A percentile compares a stretch with the other conserved stretches of the same genome.
phyloP scores from a whole-genome alignment of 208 protist species.

The Sergeia podlipaevii region DNA sequence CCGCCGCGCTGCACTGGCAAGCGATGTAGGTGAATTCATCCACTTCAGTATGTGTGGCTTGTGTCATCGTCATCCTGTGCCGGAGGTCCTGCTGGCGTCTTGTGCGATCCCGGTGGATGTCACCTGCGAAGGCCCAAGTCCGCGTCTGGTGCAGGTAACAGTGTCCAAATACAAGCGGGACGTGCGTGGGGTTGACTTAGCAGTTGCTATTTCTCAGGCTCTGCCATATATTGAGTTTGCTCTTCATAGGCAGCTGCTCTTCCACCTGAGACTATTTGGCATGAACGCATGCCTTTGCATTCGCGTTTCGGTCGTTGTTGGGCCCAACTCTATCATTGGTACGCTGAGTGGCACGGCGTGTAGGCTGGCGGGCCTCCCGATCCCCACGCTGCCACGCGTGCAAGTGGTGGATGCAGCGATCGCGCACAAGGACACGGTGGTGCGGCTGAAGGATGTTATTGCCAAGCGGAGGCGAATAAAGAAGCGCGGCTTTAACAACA shows the following conservation, averaged over 20 bases:
- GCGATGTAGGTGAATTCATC: conserved; percentile 33
- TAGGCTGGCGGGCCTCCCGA: conserved; percentile 66
- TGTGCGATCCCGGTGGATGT: conserved; percentile 81
- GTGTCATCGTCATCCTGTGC: conserved; percentile 65
- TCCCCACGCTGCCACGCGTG: conserved; percentile 55
- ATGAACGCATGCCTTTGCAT: conserved; percentile 88
- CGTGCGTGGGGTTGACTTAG: conserved; percentile 69
- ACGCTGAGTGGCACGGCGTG: conserved; percentile 75
- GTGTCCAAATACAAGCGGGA: conserved; percentile 67
- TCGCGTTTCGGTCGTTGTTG: conserved; percentile 68
- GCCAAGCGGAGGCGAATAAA: too few species aligned
- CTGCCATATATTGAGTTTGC: conserved; percentile 90
- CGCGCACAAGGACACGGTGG: conserved; percentile 48
- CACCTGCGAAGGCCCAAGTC: conserved; percentile 36
- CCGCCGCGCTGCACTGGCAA: conserved; percentile 17
- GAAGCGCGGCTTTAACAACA: conserved; percentile 4
- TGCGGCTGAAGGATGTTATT: conserved; percentile 60
- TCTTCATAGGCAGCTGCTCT: conserved; percentile 88
- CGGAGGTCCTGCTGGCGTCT: conserved; percentile 74
- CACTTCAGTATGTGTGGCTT: conserved; percentile 54
- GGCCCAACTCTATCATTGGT: conserved; percentile 67
- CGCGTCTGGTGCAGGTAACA: conserved; percentile 72
- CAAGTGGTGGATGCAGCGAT: conserved; percentile 60
- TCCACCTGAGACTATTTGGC: conserved; percentile 72
- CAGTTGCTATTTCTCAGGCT: conserved; percentile 75